Conservation (phyloP, 2,329 filamentous ascomycete species). For the Fusarium torulosum region DNA sequence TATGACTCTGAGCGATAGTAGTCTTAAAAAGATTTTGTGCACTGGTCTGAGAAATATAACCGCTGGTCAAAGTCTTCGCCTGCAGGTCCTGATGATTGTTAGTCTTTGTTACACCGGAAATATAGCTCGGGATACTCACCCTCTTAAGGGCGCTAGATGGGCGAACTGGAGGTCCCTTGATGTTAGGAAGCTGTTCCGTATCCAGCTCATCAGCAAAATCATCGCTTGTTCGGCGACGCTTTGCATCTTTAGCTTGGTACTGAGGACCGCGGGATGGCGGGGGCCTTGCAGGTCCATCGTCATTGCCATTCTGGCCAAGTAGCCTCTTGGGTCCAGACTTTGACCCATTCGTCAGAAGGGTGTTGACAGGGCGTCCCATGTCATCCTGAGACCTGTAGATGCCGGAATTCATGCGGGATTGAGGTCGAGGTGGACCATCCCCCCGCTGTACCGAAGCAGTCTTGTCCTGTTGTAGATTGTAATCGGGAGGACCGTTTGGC, state of each 20-base stretch:
- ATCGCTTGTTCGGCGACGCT: conserved; percentile 83
- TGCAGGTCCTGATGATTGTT: conserved; percentile 66
- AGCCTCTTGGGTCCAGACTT: conserved; percentile 80
- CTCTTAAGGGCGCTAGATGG: conserved; percentile 79
- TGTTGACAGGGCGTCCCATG: conserved; percentile 69
- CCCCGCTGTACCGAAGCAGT: conserved; percentile 47
- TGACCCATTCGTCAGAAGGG: conserved; percentile 66
- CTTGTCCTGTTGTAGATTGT: conserved; percentile 52
- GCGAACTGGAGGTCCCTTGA: conserved; percentile 87
- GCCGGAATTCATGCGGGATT: conserved; percentile 70
- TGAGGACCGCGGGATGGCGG: conserved; percentile 65
- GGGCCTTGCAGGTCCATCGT: conserved; percentile 62
- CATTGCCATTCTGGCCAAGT: conserved; percentile 74
- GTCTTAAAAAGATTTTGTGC: conserved; percentile 73
- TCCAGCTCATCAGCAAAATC: conserved; percentile 74
- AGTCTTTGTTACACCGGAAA: conserved; percentile 44
- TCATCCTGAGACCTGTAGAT: conserved; percentile 69
- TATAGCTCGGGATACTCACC: conserved; percentile 60
- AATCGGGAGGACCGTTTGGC: conserved; percentile 64
- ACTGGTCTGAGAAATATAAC: conserved; percentile 70
- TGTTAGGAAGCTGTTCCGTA: conserved; percentile 66
- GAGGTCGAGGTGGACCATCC: conserved; percentile 58
- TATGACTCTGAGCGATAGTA: conserved; percentile 74
- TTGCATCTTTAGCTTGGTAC: conserved; percentile 78
- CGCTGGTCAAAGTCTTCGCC: conserved; percentile 70